phyloP scores from a whole-genome alignment of 257 asterid genomes.

The Jaltomata sinuosa region DNA sequence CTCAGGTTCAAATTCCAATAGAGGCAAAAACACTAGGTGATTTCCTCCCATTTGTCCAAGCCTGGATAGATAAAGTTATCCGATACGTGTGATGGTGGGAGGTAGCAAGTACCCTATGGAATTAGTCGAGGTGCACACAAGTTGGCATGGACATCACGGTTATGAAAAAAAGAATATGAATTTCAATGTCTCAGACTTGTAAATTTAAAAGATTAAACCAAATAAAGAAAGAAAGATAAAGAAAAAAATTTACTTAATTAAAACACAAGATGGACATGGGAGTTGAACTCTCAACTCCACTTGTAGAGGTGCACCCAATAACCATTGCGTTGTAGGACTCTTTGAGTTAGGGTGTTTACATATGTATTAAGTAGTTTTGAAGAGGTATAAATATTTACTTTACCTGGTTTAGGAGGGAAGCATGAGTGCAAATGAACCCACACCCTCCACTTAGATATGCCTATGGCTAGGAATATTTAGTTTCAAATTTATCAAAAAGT shows the following conservation, averaged over 20 bases:
- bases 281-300: not conserved
- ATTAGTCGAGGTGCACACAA: not conserved
- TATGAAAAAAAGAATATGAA: too few species aligned
- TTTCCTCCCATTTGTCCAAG: not conserved
- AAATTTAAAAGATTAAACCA: not conserved
- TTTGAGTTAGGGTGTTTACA: not conserved
- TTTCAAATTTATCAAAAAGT: not conserved
- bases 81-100: too few species aligned
- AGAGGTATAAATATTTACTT: not conserved
- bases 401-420: not conserved
- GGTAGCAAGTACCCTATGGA: not conserved
- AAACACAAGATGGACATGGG: not conserved
- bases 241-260: not conserved
- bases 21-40: not conserved
- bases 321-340: not conserved
- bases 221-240: not conserved
- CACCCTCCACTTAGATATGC: not conserved
- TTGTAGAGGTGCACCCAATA: not conserved
- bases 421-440: not conserved
- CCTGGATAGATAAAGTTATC: not conserved
- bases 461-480: not conserved
- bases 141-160: not conserved
- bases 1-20: not conserved
- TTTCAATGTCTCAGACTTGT: too few species aligned
- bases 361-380: not conserved